Evolutionary conservation across 306 rosid species (phyloP), one percentile per base, ranked within the genome.

Genomic region (Inga laurina): DNA sequence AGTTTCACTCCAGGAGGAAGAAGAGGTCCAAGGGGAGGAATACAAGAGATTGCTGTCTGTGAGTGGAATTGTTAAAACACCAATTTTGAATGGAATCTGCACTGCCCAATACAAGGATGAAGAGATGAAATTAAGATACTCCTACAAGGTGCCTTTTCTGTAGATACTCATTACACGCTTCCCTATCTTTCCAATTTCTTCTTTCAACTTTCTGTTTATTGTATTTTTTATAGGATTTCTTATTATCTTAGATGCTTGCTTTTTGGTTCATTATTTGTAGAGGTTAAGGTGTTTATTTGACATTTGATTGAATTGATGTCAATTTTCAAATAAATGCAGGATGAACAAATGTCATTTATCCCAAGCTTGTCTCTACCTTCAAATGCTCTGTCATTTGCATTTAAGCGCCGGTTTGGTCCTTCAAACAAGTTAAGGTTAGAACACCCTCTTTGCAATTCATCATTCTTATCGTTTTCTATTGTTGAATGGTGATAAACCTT

Each of bases 381-480:
- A 45, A 96, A 94, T 90, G 92, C 93, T 37, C 46, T 92, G 18
- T 89, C 99, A 18, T 89, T 90, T 83, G 97, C 99, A 39, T 92
- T 96, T 84, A 93, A 96, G 89, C 99, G 98, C 68, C 90, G 85
- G 72, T 82, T 96, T 72, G 83, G 92, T 82, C 97, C 93, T 78
- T 91, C 94, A 34, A 86, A 96, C 86, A 96, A 96, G 82, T 79
- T 96, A 84, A 96, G 98, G 99, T 96, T 65, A 83, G 84, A 82
- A 62, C 27, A 56, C 78, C 67, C 70, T 59, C 76, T 71, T 48
- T 13, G 71, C 59, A 81, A 18, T 73, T 70, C 61, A 18, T 41
- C 52, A 82, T 78, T 72, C 76, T 77, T 52, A 21, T 41, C 14
- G 43, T 24, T 61, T 54, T 22, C 81, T 19, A 16, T 68, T 82